These are phyloP conservation scores for Pleomassaria siparia DNA, from an alignment of 2,329 filamentous ascomycete species.

Conservation along the genomic window DNA sequence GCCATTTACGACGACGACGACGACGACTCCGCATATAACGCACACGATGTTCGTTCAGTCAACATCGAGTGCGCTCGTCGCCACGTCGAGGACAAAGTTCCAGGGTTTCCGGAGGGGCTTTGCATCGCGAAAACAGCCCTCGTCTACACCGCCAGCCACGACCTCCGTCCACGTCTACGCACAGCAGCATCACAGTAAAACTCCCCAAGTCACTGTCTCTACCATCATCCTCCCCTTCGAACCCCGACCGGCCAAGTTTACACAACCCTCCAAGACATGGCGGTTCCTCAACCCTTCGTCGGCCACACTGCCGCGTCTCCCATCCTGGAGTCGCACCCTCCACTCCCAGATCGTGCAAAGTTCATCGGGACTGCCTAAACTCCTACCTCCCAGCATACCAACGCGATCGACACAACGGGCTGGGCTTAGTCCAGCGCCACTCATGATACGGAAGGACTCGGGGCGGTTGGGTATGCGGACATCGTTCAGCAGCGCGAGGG, in stretches of 20 bases:
- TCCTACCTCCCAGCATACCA: not conserved
- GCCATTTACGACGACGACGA: not conserved
- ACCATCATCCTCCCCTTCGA: not conserved
- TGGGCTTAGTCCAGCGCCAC: not conserved
- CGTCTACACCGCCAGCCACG: not conserved
- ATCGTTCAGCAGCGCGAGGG: not conserved
- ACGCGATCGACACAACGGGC: not conserved
- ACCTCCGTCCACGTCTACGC: constrained; percentile 1
- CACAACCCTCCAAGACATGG: not conserved
- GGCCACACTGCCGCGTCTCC: not conserved
- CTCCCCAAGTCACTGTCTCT: not conserved
- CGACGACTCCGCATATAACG: not conserved
- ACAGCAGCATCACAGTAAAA: constrained; percentile 1
- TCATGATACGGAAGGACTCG: not conserved
- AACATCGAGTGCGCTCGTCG: constrained; percentile 1
- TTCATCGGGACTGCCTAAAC: not conserved
- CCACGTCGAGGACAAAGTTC: constrained; percentile 1
- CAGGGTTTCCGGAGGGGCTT: not conserved
- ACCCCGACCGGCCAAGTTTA: not conserved
- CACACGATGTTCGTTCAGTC: not conserved
- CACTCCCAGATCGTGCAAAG: not conserved
- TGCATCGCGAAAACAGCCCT: not conserved
- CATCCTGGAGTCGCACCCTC: not conserved
- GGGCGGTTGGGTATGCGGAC: not conserved
- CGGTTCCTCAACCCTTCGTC: not conserved